Base-by-base conservation (phyloP, 805 yeast species). In the Ogataea nitratoaversa region DNA sequence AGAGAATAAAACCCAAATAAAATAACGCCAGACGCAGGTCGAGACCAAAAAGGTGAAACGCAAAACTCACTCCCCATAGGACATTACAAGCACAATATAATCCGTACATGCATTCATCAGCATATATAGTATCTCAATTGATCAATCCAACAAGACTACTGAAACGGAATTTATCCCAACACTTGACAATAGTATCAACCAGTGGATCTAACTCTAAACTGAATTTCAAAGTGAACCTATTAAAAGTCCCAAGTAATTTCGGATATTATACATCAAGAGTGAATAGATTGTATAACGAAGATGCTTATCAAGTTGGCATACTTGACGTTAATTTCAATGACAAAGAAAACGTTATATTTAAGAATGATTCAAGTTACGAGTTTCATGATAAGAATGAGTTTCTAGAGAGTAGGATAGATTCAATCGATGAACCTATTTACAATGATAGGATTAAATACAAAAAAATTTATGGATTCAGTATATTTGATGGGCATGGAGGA, bases 401-500 rank as follows among this genome's bases (percentile, higher is more conserved):
- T 6, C 43, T 48, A 31, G 49, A 47, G 30, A 25, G 32, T 6
- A 46, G 61, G 30, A 40, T 54, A 2, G 33, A 42, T 28, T 37
- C 49, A 29, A 27, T 41, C 8, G 35, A 40, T 3, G 48, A 43
- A 30, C 59, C 57, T 3, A n/a, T 12, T 3, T 53, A 53, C 33
- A 32, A 36, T 30, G 37, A 44, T 23, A 12, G 30, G 8, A 47
- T 32, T 27, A 17, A 32, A 11, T 35, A 46, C 27, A 40, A 43
- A 2, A 51, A 65, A 37, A 78, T 81, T 16, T 84, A 91, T 64
- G 78, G 77, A 49, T 80, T 86, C 53, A 77, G 78, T 34, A 73
- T 93, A 2, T 89, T 85, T 60, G 99, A 93, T 63, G 99, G 99
- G 8, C 99, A 93, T 63, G 99, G 98, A 7, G 95, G 96, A 18